Evolutionary conservation across 2,329 filamentous ascomycete species (phyloP).

Genomic region (Ampelomyces quisqualis): DNA sequence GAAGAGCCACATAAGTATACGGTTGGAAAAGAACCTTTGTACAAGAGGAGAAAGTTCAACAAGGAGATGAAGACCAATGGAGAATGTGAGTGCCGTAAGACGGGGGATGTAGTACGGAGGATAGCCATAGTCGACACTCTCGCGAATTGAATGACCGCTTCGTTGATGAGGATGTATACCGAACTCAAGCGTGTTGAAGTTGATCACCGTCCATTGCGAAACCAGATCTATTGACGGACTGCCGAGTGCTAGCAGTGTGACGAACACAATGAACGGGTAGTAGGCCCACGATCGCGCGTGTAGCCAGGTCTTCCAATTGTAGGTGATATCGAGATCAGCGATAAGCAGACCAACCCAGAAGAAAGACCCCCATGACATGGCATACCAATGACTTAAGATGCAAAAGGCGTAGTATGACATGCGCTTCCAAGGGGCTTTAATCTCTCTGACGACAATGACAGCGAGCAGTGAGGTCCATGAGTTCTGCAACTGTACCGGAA

Average conservation of each 20-base stretch:
- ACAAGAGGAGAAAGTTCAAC: slow-evolving; percentile 30
- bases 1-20: slow-evolving; percentile 41
- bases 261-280: slow-evolving; percentile 37
- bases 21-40: slow-evolving; percentile 44
- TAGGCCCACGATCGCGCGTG: slow-evolving; percentile 35
- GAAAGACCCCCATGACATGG: slow-evolving; percentile 45
- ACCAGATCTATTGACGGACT: slow-evolving; percentile 33
- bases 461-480: slow-evolving; percentile 45
- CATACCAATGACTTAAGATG: slow-evolving; percentile 47
- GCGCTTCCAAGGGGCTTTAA: slow-evolving; percentile 48
- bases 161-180: slow-evolving; percentile 43
- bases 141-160: slow-evolving; percentile 38
- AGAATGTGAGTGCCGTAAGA: slow-evolving; percentile 44
- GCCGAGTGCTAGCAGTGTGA: slow-evolving; percentile 9
- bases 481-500: slow-evolving; percentile 49
- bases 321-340: slow-evolving; percentile 48
- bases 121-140: slow-evolving; percentile 35
- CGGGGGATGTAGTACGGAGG: slow-evolving; percentile 46
- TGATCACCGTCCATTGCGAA: slow-evolving; percentile 31
- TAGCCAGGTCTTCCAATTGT: slow-evolving; percentile 43
- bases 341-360: slow-evolving; percentile 47
- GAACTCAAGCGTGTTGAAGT: slow-evolving; percentile 42
- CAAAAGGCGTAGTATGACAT: slow-evolving; percentile 45
- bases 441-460: slow-evolving; percentile 45
- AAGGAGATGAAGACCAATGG: slow-evolving; percentile 31